Conservation (phyloP, 495 filamentous ascomycete genomes). For the Talaromyces adpressus region DNA sequence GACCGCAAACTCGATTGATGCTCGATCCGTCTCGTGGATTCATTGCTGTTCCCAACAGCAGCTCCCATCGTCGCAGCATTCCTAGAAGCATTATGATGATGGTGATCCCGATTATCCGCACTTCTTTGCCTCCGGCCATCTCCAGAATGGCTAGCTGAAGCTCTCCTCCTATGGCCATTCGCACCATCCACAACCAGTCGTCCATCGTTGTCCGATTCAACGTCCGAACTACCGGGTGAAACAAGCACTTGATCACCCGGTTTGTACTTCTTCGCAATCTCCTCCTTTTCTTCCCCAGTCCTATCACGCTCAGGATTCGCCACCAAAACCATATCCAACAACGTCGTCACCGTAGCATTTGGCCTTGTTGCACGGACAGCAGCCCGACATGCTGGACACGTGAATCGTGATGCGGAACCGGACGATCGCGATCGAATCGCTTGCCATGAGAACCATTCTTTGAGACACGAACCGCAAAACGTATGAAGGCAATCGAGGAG, state of each 20-base stretch:
- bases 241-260: slow-evolving; percentile 65
- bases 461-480: slow-evolving; percentile 90
- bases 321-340: slow-evolving; percentile 64
- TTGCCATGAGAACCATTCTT: slow-evolving; percentile 80
- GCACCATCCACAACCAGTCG: slow-evolving; percentile 62
- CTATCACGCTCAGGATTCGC: slow-evolving; percentile 67
- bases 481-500: slow-evolving; percentile 97
- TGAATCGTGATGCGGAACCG: slow-evolving; percentile 52
- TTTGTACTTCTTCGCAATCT: slow-evolving; percentile 62
- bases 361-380: slow-evolving; percentile 72
- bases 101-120: slow-evolving; percentile 23
- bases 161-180: slow-evolving; percentile 36
- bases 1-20: slow-evolving; percentile 82
- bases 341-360: slow-evolving; percentile 75
- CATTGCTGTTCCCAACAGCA: slow-evolving; percentile 9
- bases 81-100: slow-evolving; percentile 9
- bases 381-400: slow-evolving; percentile 89
- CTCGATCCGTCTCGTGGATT: slow-evolving; percentile 49
- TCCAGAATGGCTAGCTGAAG: slow-evolving; percentile 18
- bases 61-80: neutral
- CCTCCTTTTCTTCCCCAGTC: slow-evolving; percentile 60
- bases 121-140: slow-evolving; percentile 21
- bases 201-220: slow-evolving; percentile 51
- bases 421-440: slow-evolving; percentile 41
- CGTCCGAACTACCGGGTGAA: slow-evolving; percentile 3